Conservation (phyloP, 306 rosid species). For the Heteromeles arbutifolia region DNA sequence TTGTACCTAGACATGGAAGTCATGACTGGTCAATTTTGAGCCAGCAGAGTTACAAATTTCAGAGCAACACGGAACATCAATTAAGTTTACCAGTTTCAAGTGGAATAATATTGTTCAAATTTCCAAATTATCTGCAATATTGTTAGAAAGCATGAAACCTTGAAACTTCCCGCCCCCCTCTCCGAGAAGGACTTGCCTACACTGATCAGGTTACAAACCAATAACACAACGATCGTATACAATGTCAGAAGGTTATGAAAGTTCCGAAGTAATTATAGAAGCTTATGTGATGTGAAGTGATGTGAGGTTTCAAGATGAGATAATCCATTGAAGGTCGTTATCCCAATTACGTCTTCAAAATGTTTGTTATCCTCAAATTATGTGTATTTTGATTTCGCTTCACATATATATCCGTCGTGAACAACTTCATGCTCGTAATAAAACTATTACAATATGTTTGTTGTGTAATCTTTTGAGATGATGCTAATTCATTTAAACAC, state of each 20-base stretch:
- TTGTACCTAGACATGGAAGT: neutral
- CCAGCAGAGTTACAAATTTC: neutral
- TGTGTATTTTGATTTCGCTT: neutral
- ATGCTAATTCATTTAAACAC: too few relatives aligned
- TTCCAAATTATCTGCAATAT: neutral
- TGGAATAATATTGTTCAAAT: neutral
- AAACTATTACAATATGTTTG: too few relatives aligned
- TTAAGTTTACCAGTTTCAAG: neutral
- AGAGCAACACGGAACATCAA: neutral
- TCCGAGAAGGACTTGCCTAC: too few relatives aligned
- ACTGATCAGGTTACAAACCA: too few relatives aligned
- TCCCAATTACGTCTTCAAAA: neutral
- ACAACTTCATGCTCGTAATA: too few relatives aligned
- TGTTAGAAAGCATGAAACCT: neutral
- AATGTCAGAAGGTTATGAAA: neutral
- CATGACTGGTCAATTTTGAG: neutral
- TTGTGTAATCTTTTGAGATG: neutral
- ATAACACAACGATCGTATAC: too few relatives aligned
- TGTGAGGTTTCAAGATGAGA: neutral
- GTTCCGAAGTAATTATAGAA: neutral
- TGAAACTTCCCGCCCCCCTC: neutral
- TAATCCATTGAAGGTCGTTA: neutral
- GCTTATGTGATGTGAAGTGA: neutral
- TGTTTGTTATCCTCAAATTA: too few relatives aligned
- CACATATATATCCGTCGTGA: too few relatives aligned